Conservation (phyloP, 2,329 filamentous ascomycete species). For the Penicillium sp. region DNA sequence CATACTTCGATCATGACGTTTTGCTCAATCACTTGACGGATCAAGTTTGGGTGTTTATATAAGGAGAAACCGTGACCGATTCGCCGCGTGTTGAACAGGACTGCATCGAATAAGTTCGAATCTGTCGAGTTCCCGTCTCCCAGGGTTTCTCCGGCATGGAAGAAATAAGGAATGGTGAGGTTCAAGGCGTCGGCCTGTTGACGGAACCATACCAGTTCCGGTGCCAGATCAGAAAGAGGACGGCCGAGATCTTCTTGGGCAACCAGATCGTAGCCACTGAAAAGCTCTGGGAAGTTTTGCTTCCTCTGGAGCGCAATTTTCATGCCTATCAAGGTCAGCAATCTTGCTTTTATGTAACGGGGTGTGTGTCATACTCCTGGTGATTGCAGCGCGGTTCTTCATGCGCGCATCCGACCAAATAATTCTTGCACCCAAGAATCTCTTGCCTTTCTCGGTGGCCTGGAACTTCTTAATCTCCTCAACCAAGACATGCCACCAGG, state of each 20-base stretch:
- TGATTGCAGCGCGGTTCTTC: not conserved
- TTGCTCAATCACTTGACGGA: conserved; percentile 82
- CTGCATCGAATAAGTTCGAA: conserved; percentile 79
- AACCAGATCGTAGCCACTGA: conserved; percentile 83
- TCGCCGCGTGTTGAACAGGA: conserved; percentile 76
- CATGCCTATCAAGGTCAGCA: conserved; percentile 64
- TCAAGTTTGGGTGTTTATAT: conserved; percentile 82
- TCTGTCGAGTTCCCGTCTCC: conserved; percentile 75
- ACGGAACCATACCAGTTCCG: conserved; percentile 86
- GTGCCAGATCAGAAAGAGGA: conserved; percentile 69
- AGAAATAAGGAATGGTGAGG: conserved; percentile 85
- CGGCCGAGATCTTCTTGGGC: conserved; percentile 80
- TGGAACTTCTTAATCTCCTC: not conserved
- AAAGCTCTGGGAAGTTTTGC: conserved; percentile 68
- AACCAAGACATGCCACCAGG: not conserved
- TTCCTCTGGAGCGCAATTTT: conserved; percentile 80
- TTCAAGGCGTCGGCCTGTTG: conserved; percentile 72
- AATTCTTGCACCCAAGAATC: not conserved
- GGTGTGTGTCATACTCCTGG: not conserved
- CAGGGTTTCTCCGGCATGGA: conserved; percentile 88
- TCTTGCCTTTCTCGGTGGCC: not conserved
- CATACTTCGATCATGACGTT: conserved; percentile 83
- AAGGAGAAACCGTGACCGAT: conserved; percentile 86
- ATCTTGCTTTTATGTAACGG: not conserved
- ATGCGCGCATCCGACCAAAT: not conserved